Evolutionary conservation across 345 rosid genomes (phyloP).

Genomic region (Arabis alpina): DNA sequence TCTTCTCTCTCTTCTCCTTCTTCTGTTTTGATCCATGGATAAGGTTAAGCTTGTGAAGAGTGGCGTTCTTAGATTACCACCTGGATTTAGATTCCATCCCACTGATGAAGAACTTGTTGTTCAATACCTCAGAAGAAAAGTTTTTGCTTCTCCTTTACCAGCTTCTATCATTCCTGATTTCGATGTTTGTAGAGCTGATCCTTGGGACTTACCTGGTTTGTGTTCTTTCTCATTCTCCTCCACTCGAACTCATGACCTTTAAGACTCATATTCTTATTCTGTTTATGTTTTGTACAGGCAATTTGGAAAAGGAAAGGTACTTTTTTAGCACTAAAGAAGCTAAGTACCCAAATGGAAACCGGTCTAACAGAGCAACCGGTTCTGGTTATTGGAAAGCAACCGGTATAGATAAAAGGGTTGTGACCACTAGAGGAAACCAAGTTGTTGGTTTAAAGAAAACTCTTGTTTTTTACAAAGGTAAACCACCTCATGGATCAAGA

Average conservation of each 20-base stretch:
- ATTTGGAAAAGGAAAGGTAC: slow-evolving; percentile 87
- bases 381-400: slow-evolving; percentile 99
- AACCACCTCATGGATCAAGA: slow-evolving; percentile 79
- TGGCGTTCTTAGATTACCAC: slow-evolving; percentile 82
- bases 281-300: slow-evolving; percentile 51
- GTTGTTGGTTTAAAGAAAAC: slow-evolving; percentile 94
- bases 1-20: not conserved
- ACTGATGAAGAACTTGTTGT: slow-evolving; percentile 93
- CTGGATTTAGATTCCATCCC: slow-evolving; percentile 96
- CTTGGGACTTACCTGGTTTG: slow-evolving; percentile 98
- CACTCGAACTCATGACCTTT: not conserved
- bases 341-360: slow-evolving; percentile 89
- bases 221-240: not conserved
- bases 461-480: slow-evolving; percentile 94
- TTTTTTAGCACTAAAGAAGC: slow-evolving; percentile 92
- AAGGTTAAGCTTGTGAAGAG: slow-evolving; percentile 68
- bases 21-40: slow-evolving; percentile 52
- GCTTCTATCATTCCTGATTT: slow-evolving; percentile 93
- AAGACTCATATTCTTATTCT: not conserved
- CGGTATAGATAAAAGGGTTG: slow-evolving; percentile 81
- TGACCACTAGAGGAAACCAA: slow-evolving; percentile 60
- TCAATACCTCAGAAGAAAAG: slow-evolving; percentile 82
- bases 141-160: slow-evolving; percentile 71
- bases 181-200: slow-evolving; percentile 93
- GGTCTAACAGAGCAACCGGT: slow-evolving; percentile 81